Percentiles rank a stretch among this genome's conserved stretches.
Evolutionary conservation across 257 asterid species (phyloP).

Genomic region (Lycium ferocissimum): DNA sequence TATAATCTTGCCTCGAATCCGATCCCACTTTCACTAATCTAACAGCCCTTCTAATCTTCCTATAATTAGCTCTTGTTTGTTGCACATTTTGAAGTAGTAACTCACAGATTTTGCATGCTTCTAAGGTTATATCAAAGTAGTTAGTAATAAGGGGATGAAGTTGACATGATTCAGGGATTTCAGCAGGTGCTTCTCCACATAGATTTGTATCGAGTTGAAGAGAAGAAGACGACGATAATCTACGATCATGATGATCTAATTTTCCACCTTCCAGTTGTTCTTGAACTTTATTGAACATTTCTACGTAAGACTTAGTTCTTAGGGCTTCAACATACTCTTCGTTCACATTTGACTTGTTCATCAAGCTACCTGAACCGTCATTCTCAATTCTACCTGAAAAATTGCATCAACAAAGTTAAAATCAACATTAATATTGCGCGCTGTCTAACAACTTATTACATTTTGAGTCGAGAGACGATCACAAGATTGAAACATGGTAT

Average conservation of each 20-base stretch:
- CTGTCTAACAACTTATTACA: background rate
- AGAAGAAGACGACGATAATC: slow-evolving; percentile 38
- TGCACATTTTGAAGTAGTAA: slow-evolving; percentile 49
- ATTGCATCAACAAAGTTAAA: background rate
- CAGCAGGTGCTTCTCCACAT: slow-evolving; percentile 43
- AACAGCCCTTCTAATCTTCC: slow-evolving; percentile 37
- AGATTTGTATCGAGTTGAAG: slow-evolving; percentile 32
- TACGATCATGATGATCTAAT: background rate
- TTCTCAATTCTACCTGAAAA: slow-evolving; percentile 47
- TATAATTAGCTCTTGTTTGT: slow-evolving; percentile 46
- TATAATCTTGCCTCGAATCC: slow-evolving; percentile 31
- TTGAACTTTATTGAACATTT: slow-evolving; percentile 56
- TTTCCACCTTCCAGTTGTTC: slow-evolving; percentile 40
- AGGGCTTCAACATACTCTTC: slow-evolving; percentile 71
- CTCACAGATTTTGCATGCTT: slow-evolving; percentile 67
- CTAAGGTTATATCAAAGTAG: slow-evolving; percentile 58
- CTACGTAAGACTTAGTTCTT: slow-evolving; percentile 75
- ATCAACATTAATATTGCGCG: background rate
- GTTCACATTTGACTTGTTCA: slow-evolving; percentile 46
- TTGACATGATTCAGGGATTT: slow-evolving; percentile 37
- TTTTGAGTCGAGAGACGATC: background rate
- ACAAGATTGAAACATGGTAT: background rate
- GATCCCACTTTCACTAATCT: slow-evolving; percentile 39
- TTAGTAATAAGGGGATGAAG: slow-evolving; percentile 46
- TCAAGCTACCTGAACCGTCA: slow-evolving; percentile 36